Conservation (phyloP, 2,329 filamentous ascomycete genomes). For the Aspergillus luchuensis region DNA sequence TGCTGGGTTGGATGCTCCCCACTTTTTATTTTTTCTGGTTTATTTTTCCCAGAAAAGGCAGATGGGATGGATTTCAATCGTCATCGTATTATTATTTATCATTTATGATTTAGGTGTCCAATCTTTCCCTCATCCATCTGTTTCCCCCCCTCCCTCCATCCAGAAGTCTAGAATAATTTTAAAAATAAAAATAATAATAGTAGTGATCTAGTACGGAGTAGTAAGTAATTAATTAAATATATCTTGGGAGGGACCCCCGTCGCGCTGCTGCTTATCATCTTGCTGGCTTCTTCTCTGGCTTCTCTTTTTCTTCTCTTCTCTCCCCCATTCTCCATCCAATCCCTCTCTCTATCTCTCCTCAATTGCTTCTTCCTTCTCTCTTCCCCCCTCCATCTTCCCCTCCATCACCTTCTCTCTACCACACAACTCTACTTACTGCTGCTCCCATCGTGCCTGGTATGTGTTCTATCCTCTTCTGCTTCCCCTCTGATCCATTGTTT, state of each 20-base stretch:
- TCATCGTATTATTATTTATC: no score
- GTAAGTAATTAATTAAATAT: neutral
- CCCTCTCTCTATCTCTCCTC: conserved; percentile 1
- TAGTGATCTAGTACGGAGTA: no score
- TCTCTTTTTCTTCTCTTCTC: neutral
- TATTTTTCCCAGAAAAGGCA: neutral
- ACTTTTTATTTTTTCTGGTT: no score
- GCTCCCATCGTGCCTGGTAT: conserved; percentile 12
- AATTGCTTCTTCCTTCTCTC: neutral
- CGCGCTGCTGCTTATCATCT: neutral
- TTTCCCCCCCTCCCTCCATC: no score
- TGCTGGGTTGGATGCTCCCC: no score
- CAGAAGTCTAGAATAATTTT: no score
- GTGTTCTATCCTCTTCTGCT: neutral
- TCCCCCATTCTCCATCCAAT: neutral
- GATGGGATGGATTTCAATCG: neutral
- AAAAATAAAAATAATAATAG: no score
- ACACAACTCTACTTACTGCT: neutral
- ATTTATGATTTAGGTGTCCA: no score
- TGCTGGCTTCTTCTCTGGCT: neutral
- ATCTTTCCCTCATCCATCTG: no score
- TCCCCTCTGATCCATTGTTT: neutral
- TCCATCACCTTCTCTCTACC: conserved; percentile 15
- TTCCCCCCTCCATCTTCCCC: conserved; percentile 14
- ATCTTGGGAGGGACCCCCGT: neutral